Percentiles rank a stretch among this genome's conserved stretches.
phyloP scores from a whole-genome alignment of 2,329 filamentous ascomycete species.

The Venturia carpophila region DNA sequence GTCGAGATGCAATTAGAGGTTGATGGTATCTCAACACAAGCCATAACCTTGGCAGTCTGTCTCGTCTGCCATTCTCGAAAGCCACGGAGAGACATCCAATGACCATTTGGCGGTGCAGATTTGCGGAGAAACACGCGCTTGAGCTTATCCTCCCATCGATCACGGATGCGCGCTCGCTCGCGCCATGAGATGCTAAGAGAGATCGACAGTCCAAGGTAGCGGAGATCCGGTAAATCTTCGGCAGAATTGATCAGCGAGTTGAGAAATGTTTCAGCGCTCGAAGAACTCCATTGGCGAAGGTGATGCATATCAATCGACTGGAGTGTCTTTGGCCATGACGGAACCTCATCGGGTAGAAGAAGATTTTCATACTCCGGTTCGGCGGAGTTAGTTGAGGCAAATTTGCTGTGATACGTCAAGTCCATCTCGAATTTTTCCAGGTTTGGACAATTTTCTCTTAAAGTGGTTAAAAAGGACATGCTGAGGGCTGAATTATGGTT shows the following conservation, averaged over 20 bases:
- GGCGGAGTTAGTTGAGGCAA: constrained; percentile 59
- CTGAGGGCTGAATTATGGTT: constrained; percentile 74
- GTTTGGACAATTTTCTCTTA: constrained; percentile 61
- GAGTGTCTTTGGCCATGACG: constrained; percentile 69
- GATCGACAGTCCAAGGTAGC: constrained; percentile 63
- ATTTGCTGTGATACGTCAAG: constrained; percentile 66
- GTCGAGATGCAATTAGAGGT: not conserved
- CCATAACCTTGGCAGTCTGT: constrained; percentile 18
- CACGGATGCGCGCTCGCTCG: constrained; percentile 68
- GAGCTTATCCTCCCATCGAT: constrained; percentile 67
- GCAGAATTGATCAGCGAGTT: constrained; percentile 69
- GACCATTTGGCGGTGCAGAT: constrained; percentile 36
- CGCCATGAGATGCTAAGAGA: constrained; percentile 76
- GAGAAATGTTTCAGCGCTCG: constrained; percentile 69
- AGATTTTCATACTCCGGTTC: constrained; percentile 67
- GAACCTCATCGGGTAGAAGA: constrained; percentile 54
- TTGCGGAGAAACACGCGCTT: constrained; percentile 56
- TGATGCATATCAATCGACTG: constrained; percentile 67
- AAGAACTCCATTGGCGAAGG: constrained; percentile 64
- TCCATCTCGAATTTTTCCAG: constrained; percentile 69
- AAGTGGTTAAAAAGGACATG: constrained; percentile 60
- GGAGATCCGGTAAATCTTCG: constrained; percentile 55
- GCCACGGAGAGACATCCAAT: constrained; percentile 37
- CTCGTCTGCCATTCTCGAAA: constrained; percentile 34
- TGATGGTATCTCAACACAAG: constrained; percentile 18